These are phyloP conservation scores for Aegilops umbellulata DNA, from an alignment of 176 grass and related monocot genomes.

Conservation along the genomic window DNA sequence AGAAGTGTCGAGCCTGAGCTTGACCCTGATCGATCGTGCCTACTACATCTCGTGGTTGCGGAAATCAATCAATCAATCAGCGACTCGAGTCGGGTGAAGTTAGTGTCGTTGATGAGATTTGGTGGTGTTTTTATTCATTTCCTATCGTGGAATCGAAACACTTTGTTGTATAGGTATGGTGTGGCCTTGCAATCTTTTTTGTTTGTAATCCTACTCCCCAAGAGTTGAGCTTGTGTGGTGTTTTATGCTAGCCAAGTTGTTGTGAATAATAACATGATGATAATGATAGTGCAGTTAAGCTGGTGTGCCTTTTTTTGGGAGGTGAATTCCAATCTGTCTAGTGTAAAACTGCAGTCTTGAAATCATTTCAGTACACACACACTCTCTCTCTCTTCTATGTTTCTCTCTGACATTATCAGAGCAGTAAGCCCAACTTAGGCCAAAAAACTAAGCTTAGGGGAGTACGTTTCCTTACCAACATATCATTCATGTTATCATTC, in stretches of 20 bases:
- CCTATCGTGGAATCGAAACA: background rate
- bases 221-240: background rate
- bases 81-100: background rate
- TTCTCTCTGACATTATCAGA: too few species aligned
- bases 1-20: background rate
- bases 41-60: slow-evolving; percentile 29
- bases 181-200: background rate
- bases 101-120: slow-evolving; percentile 11
- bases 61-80: background rate
- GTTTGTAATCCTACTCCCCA: background rate
- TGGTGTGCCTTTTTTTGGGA: background rate
- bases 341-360: too few species aligned
- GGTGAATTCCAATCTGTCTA: too few species aligned
- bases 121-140: slow-evolving; percentile 8
- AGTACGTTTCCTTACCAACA: too few species aligned
- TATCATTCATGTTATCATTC: too few species aligned
- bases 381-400: too few species aligned
- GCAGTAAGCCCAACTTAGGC: too few species aligned
- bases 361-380: too few species aligned
- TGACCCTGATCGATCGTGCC: too few species aligned
- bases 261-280: slow-evolving; percentile 27
- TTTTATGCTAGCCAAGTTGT: background rate
- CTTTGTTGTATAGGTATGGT: slow-evolving; percentile 41
- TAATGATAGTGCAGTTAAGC: background rate
- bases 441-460: too few species aligned